Evolutionary conservation across 2,329 filamentous ascomycete genomes (phyloP).

Genomic region (Monosporascus ibericus): DNA sequence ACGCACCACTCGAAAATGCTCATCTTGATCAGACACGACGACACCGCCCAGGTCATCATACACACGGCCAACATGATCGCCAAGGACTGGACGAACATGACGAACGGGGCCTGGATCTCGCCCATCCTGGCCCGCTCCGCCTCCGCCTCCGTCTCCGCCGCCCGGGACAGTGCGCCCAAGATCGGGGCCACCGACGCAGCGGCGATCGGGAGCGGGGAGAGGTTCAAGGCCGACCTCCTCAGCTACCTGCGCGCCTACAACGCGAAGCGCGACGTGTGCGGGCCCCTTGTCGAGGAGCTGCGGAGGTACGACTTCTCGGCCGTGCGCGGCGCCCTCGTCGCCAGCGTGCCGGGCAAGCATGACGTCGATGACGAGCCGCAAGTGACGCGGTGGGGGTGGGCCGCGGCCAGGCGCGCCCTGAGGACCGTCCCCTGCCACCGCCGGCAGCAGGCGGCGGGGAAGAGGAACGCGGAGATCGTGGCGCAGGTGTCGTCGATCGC

Average conservation of each 20-base stretch:
- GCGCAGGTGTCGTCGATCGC: slow-evolving; percentile 76
- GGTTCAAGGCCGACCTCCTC: slow-evolving; percentile 72
- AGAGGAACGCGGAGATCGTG: slow-evolving; percentile 40
- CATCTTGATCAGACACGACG: slow-evolving; percentile 72
- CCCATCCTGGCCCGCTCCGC: slow-evolving; percentile 53
- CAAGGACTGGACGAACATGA: slow-evolving; percentile 84
- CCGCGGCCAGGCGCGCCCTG: slow-evolving; percentile 57
- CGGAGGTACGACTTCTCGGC: slow-evolving; percentile 60
- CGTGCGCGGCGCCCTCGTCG: slow-evolving; percentile 67
- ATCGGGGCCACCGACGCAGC: slow-evolving; percentile 12
- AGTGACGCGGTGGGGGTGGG: slow-evolving; percentile 72
- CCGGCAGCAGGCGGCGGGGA: background rate
- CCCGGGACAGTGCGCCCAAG: background rate
- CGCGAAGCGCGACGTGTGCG: slow-evolving; percentile 44
- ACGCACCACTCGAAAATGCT: slow-evolving; percentile 88
- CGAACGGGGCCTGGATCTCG: slow-evolving; percentile 75
- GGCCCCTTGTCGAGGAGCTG: slow-evolving; percentile 51
- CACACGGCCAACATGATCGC: slow-evolving; percentile 91
- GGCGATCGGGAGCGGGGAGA: slow-evolving; percentile 52
- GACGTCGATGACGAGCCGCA: slow-evolving; percentile 36
- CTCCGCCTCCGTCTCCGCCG: background rate
- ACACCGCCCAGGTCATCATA: slow-evolving; percentile 71
- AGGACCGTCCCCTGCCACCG: slow-evolving; percentile 39
- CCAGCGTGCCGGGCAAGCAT: slow-evolving; percentile 69
- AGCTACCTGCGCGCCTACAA: slow-evolving; percentile 69